phyloP scores from a whole-genome alignment of 805 yeast species.

The Danielozyma ontarioensis region DNA sequence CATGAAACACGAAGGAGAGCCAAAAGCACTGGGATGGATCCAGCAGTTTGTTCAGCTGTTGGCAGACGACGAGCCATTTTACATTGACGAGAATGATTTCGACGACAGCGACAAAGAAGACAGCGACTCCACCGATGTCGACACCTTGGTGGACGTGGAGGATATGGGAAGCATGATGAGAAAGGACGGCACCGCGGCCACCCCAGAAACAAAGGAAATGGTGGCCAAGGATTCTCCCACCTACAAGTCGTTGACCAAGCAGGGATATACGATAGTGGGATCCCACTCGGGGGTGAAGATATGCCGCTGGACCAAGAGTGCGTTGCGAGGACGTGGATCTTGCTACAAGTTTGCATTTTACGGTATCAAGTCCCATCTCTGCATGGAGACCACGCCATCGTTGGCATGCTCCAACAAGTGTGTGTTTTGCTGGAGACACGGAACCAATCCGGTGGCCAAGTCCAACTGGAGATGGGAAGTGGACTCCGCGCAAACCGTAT shows the following conservation, averaged over 20 bases:
- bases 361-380: constrained; percentile 83
- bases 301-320: constrained; percentile 95
- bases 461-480: constrained; percentile 93
- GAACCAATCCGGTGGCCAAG: constrained; percentile 94
- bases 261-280: constrained; percentile 90
- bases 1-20: constrained; percentile 63
- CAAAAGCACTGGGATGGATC: constrained; percentile 62
- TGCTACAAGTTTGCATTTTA: constrained; percentile 91
- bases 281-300: constrained; percentile 93
- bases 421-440: constrained; percentile 97
- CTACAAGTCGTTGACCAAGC: constrained; percentile 80
- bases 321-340: constrained; percentile 88
- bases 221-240: constrained; percentile 89
- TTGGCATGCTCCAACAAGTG: constrained; percentile 92
- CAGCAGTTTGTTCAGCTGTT: constrained; percentile 54
- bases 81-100: constrained; percentile 49
- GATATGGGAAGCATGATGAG: constrained; percentile 70
- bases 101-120: constrained; percentile 47
- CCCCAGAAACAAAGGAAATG: constrained; percentile 59
- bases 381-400: constrained; percentile 96
- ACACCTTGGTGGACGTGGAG: constrained; percentile 72
- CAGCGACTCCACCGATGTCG: constrained; percentile 30
- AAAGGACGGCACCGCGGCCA: constrained; percentile 20
- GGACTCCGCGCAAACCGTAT: constrained; percentile 78
- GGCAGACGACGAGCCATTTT: constrained; percentile 66